Conservation (phyloP, 768 basidiomycete species). For the Lactarius tabidus region DNA sequence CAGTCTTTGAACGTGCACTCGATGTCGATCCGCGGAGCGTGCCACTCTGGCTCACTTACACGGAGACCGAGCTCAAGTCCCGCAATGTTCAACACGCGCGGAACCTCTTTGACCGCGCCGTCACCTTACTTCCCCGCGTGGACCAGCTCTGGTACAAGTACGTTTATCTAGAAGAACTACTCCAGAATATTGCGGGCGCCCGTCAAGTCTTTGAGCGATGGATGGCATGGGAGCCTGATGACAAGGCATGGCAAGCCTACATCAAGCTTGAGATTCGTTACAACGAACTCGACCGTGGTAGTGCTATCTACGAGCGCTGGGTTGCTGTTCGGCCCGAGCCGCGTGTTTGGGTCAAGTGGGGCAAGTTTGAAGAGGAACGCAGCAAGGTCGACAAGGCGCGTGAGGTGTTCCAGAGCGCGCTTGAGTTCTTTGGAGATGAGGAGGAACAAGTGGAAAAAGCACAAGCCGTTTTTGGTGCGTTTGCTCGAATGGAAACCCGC, state of each 20-base stretch:
- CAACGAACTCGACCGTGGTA: slow-evolving; percentile 86
- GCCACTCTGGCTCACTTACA: slow-evolving; percentile 91
- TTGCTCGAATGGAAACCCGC: slow-evolving; percentile 96
- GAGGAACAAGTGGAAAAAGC: slow-evolving; percentile 69
- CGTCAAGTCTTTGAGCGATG: slow-evolving; percentile 98
- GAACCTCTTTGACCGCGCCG: slow-evolving; percentile 95
- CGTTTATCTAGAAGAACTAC: slow-evolving; percentile 94
- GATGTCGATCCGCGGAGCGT: slow-evolving; percentile 90
- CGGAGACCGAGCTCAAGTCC: slow-evolving; percentile 97
- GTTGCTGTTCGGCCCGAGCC: slow-evolving; percentile 67
- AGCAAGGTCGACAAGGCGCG: slow-evolving; percentile 58
- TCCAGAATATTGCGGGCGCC: slow-evolving; percentile 93
- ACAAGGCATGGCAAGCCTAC: slow-evolving; percentile 99
- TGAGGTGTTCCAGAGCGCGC: slow-evolving; percentile 62
- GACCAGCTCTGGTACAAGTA: slow-evolving; percentile 99
- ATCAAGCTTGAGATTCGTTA: slow-evolving; percentile 97
- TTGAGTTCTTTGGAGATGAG: slow-evolving; percentile 62
- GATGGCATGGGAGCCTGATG: slow-evolving; percentile 99
- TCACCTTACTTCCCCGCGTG: slow-evolving; percentile 92
- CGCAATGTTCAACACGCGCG: slow-evolving; percentile 97
- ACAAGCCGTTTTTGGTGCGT: slow-evolving; percentile 87
- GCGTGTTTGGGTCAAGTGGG: slow-evolving; percentile 63
- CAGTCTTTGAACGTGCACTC: slow-evolving; percentile 93
- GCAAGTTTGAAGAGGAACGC: slow-evolving; percentile 61
- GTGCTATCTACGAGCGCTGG: slow-evolving; percentile 90